A percentile compares a stretch with the other conserved stretches of the same genome.
Evolutionary conservation across 192 early-diverging fungal genomes (phyloP).

Genomic region (Lunasporangiospora selenospora): DNA sequence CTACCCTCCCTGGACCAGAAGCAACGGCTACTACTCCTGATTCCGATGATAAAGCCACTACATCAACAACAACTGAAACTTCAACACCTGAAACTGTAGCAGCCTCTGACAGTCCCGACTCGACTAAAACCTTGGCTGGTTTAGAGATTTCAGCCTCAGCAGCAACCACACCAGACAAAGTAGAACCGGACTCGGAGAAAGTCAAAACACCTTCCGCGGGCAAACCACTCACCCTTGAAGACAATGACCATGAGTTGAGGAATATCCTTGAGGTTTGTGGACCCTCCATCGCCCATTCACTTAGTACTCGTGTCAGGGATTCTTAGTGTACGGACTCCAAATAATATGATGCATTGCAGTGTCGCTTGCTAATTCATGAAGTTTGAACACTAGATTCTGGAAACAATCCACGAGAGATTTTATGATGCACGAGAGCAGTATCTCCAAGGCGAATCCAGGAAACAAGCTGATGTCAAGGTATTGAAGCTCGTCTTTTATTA

Average conservation of each 20-base stretch:
- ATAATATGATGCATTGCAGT: too few species aligned
- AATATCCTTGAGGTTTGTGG: conserved; percentile 50
- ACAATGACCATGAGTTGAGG: conserved; percentile 65
- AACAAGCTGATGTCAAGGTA: conserved; percentile 51
- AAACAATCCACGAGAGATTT: conserved; percentile 71
- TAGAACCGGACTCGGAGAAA: conserved; percentile 11
- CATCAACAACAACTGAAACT: conserved; percentile 18
- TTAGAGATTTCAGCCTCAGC: background rate
- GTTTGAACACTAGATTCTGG: conserved; percentile 59
- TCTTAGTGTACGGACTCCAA: too few species aligned
- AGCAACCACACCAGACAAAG: conserved; percentile 13
- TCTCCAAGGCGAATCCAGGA: background rate
- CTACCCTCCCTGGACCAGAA: background rate
- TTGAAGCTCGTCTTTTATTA: conserved; percentile 5
- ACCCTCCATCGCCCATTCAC: too few species aligned
- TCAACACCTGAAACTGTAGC: background rate
- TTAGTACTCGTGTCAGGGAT: too few species aligned
- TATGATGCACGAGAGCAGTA: conserved; percentile 51
- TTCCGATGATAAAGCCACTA: conserved; percentile 23
- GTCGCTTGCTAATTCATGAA: too few species aligned
- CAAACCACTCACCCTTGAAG: conserved; percentile 57
- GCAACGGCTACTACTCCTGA: conserved; percentile 8
- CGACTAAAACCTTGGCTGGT: background rate
- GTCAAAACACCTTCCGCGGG: conserved; percentile 5
- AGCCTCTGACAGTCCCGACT: background rate